These are phyloP conservation scores for Colletotrichum cereale DNA, from an alignment of 2,329 filamentous ascomycete genomes.

Conservation along the genomic window DNA sequence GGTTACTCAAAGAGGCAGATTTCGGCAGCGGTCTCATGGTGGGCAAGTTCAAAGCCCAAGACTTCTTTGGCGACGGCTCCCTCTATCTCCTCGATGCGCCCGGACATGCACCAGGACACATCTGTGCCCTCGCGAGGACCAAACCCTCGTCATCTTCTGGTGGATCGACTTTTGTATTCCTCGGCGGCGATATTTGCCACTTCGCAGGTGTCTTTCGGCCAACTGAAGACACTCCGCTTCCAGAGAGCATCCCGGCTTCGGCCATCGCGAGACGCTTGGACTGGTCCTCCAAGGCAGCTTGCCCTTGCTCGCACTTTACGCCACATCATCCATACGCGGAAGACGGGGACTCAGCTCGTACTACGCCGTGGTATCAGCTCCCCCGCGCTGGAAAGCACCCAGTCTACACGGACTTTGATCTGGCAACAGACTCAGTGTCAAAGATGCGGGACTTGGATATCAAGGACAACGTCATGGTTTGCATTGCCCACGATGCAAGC, in stretches of 20 bases:
- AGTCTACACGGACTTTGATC: conserved; percentile 29
- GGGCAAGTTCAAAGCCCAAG: conserved; percentile 54
- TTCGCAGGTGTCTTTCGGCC: conserved; percentile 38
- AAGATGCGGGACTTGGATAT: conserved; percentile 37
- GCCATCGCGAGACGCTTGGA: conserved; percentile 16
- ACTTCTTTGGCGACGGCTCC: conserved; percentile 56
- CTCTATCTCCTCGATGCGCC: conserved; percentile 55
- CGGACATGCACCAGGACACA: conserved; percentile 43
- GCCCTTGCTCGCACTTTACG: conserved; percentile 34
- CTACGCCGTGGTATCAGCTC: conserved; percentile 25
- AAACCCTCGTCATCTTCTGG: conserved; percentile 34
- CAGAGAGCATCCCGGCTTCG: conserved; percentile 16
- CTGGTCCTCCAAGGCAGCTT: conserved; percentile 11
- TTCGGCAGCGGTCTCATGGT: conserved; percentile 42
- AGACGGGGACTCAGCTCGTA: neutral
- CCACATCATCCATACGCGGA: conserved; percentile 20
- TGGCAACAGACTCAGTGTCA: conserved; percentile 21
- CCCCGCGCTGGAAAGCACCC: conserved; percentile 10
- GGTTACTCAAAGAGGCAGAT: conserved; percentile 38
- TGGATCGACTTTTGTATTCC: conserved; percentile 42
- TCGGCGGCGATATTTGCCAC: conserved; percentile 44
- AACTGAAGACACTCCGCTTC: neutral
- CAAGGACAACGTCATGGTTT: conserved; percentile 33
- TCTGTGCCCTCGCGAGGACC: conserved; percentile 42
- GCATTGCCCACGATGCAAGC: conserved; percentile 33